Evolutionary conservation across 1,284 basidiomycete species (phyloP).

Genomic region (Heliocybe sulcata): DNA sequence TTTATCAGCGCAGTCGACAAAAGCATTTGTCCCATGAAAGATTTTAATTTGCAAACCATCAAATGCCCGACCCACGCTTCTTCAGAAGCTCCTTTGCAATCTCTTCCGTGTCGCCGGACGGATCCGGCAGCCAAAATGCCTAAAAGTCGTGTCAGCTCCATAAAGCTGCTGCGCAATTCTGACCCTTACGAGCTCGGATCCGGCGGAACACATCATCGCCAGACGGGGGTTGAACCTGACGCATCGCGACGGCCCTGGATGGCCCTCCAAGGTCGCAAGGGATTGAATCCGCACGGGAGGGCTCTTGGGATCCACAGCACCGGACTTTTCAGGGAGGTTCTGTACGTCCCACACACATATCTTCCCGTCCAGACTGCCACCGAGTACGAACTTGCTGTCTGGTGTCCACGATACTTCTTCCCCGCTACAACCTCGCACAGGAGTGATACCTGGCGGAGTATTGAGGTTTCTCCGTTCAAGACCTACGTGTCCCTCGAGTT

Average conservation of each 20-base stretch:
- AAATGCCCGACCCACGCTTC: constrained; percentile 15
- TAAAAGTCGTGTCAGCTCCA: constrained; percentile 19
- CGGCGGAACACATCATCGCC: constrained; percentile 86
- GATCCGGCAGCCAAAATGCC: constrained; percentile 83
- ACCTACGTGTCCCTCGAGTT: constrained; percentile 78
- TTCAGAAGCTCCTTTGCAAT: constrained; percentile 41
- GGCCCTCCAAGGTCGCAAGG: constrained; percentile 57
- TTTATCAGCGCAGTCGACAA: no score
- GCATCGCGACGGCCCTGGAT: constrained; percentile 77
- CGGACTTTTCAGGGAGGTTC: constrained; percentile 40
- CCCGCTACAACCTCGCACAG: constrained; percentile 72
- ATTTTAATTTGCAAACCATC: not conserved
- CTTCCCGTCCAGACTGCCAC: constrained; percentile 79
- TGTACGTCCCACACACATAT: constrained; percentile 79
- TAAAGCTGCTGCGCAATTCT: not conserved
- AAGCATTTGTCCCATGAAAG: no score
- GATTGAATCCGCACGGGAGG: constrained; percentile 50
- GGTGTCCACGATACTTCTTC: constrained; percentile 92
- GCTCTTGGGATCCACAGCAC: constrained; percentile 44
- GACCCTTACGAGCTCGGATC: constrained; percentile 71
- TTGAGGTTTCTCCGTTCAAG: constrained; percentile 61
- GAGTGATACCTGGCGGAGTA: constrained; percentile 54
- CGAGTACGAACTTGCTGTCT: constrained; percentile 82
- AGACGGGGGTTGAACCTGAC: constrained; percentile 84
- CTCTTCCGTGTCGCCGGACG: constrained; percentile 39